Evolutionary conservation across 345 rosid species (phyloP).

Genomic region (Microthlaspi erraticum): DNA sequence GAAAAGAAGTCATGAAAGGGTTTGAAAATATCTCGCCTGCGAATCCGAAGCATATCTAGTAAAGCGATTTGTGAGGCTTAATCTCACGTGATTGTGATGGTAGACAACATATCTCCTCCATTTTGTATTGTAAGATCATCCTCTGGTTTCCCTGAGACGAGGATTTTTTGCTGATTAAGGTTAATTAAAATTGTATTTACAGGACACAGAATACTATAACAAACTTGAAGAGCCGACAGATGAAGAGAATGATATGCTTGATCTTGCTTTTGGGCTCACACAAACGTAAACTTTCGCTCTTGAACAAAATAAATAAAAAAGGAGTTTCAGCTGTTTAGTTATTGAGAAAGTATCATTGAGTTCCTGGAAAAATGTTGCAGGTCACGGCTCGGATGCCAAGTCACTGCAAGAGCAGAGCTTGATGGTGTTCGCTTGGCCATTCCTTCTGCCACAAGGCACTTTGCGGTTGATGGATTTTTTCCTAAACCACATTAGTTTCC

Average conservation of each 20-base stretch:
- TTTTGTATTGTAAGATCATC: not conserved
- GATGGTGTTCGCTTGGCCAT: constrained; percentile 79
- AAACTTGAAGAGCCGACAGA: constrained; percentile 93
- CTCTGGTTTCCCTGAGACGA: constrained; percentile 4
- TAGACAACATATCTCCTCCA: constrained; percentile 33
- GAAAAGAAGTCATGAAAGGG: too few species aligned
- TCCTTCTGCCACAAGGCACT: constrained; percentile 88
- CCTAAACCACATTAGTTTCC: constrained; percentile 72
- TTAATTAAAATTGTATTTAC: not conserved
- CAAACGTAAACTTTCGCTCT: constrained; percentile 67
- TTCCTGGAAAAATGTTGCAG: constrained; percentile 42
- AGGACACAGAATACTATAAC: constrained; percentile 85
- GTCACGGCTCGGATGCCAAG: constrained; percentile 87
- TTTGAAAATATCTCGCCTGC: too few species aligned
- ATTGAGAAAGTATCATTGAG: not conserved
- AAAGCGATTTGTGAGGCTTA: constrained; percentile 97
- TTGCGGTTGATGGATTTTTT: constrained; percentile 84
- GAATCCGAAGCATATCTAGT: too few species aligned
- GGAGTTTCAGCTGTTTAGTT: not conserved
- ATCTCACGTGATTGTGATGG: constrained; percentile 91
- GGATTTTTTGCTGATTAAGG: not conserved
- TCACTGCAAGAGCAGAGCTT: constrained; percentile 78
- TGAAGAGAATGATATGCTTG: constrained; percentile 98
- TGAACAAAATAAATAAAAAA: not conserved
- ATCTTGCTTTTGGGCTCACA: constrained; percentile 90